A percentile compares a stretch with the other conserved stretches of the same genome.
phyloP scores from a whole-genome alignment of 2,329 filamentous ascomycete species.

The Byssoonygena ceratinophila region DNA sequence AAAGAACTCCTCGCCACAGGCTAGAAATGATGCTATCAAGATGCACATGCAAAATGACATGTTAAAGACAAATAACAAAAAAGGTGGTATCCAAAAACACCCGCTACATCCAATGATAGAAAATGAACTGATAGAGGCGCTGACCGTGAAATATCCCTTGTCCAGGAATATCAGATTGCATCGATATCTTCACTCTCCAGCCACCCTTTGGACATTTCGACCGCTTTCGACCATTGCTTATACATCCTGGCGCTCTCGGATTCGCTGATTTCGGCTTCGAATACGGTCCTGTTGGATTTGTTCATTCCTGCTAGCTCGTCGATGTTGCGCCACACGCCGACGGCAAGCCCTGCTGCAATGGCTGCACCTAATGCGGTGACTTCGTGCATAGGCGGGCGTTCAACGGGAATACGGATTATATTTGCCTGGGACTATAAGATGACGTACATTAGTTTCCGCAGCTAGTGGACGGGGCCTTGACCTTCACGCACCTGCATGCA shows the following conservation, averaged over 20 bases:
- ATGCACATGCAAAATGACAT: neutral
- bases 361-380: conserved; percentile 81
- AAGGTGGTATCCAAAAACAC: conserved; percentile 8
- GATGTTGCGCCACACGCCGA: conserved; percentile 65
- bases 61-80: neutral
- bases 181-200: conserved; percentile 24
- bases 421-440: conserved; percentile 62
- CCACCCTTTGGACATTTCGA: conserved; percentile 71
- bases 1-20: neutral
- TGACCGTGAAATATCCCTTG: conserved; percentile 2
- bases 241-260: conserved; percentile 54
- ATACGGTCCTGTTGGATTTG: conserved; percentile 54
- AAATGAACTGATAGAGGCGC: conserved; percentile 4
- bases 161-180: conserved; percentile 15
- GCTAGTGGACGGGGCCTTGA: neutral
- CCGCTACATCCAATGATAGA: conserved; percentile 6
- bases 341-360: conserved; percentile 77
- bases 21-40: neutral
- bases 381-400: conserved; percentile 79
- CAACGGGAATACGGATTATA: conserved; percentile 70
- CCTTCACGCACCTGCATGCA: conserved; percentile 59
- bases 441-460: conserved; percentile 14
- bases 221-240: conserved; percentile 62
- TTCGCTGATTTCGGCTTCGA: conserved; percentile 54
- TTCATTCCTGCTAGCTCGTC: conserved; percentile 63